Base-by-base conservation (phyloP, 1,284 basidiomycete genomes). In the Rhizoctonia solani region DNA sequence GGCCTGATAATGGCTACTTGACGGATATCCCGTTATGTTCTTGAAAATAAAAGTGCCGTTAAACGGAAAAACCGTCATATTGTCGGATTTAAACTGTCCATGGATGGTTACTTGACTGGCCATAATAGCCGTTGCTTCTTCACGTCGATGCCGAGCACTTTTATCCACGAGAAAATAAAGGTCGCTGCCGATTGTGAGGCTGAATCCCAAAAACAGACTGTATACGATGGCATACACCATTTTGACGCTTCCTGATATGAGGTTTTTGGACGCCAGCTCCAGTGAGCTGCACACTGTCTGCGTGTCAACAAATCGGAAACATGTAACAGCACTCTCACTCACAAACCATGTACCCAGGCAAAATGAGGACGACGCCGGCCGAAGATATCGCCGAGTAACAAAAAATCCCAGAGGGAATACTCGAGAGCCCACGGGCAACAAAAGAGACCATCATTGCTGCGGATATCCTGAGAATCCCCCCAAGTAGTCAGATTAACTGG, bases 201-300 rank as follows among this genome's bases (percentile, higher is more conserved):
- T 92, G 75, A 95, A 95, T 1, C 92, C 92, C 83, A 94, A 77
- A 76, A 93, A 93, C n/a, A 94, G 80, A 0, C 92, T 92, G 74
- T 93, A 94, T 59, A 94, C 93, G 69, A 94, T 82, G 19, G 92
- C 90, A 71, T 92, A 94, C 21, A 93, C 90, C 90, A 94, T 92
- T 75, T 92, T 90, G 68, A 94, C 91, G 68, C 89, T 92, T 25
- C 92, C 92, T 55, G 88, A 89, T 1, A 94, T 85, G 54, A 93
- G 90, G 73, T 93, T 93, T 77, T 92, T 93, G 0, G 91, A 93
- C 1, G 92, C 92, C 56, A 95, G 79, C 75, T 95, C 92, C 68
- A 94, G 81, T 21, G 92, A 92, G 70, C 90, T 92, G 73, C 87
- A 90, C 72, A 93, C 92, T 92, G 72, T 55, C 71, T 67, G 73